phyloP scores from a whole-genome alignment of 2,329 filamentous ascomycete species.

The Pochonia chlamydosporia region DNA sequence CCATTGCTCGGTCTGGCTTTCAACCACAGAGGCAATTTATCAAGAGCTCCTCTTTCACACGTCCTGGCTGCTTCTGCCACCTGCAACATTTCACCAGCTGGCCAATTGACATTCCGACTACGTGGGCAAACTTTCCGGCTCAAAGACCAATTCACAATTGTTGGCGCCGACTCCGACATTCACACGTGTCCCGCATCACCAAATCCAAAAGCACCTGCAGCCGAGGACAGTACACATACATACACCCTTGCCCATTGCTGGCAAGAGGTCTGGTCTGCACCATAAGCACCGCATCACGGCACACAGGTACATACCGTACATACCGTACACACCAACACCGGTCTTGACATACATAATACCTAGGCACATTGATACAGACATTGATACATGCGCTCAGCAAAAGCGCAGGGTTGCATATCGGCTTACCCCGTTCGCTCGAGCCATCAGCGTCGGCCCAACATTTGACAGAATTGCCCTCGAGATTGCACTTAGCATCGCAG shows the following conservation, averaged over 20 bases:
- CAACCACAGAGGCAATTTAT: too few relatives aligned
- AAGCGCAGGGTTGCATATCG: not conserved
- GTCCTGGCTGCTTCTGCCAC: not conserved
- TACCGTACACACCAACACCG: too few relatives aligned
- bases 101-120: slow-evolving; percentile 8
- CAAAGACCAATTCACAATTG: not conserved
- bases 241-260: not conserved
- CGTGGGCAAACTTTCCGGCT: not conserved
- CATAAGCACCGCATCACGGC: not conserved
- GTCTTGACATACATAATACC: too few relatives aligned
- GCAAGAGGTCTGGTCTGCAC: not conserved
- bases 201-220: not conserved
- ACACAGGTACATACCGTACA: too few relatives aligned
- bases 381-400: too few relatives aligned
- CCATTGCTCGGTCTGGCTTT: too few relatives aligned
- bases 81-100: not conserved
- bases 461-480: slow-evolving; percentile 6
- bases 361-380: too few relatives aligned
- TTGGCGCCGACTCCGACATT: slow-evolving; percentile 8
- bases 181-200: slow-evolving; percentile 11
- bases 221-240: not conserved
- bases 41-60: not conserved
- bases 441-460: not conserved
- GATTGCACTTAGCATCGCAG: slow-evolving; percentile 5
- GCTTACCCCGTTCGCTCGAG: not conserved